Conservation (phyloP, 139 green algal genomes). For the Chlorella sp. region DNA sequence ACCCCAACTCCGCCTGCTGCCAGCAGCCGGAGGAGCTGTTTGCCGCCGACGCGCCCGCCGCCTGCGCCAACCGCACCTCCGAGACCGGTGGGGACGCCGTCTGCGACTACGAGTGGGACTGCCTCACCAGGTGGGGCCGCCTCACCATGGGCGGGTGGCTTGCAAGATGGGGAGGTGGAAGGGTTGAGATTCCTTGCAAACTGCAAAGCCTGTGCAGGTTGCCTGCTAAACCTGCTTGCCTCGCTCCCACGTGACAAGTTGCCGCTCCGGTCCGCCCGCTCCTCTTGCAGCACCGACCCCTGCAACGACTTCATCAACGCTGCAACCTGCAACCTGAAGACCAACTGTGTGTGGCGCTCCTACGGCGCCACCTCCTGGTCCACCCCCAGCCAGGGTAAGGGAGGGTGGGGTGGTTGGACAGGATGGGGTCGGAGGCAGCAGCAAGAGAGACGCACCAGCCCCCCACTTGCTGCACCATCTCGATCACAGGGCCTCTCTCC, state of each 20-base stretch:
- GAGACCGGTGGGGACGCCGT: neutral
- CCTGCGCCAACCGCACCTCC: slow-evolving; percentile 6
- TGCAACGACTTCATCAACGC: slow-evolving; percentile 1
- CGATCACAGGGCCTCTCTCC: too few relatives aligned
- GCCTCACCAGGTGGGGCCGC: neutral
- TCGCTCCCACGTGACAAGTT: too few relatives aligned
- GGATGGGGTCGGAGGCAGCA: neutral
- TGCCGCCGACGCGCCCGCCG: neutral
- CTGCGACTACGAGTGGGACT: neutral
- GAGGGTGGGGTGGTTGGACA: neutral
- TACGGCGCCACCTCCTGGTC: neutral
- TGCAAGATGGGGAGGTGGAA: too few relatives aligned
- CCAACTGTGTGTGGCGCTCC: neutral
- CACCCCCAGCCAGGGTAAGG: neutral
- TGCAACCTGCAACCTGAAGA: slow-evolving; percentile 5
- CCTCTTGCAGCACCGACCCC: neutral
- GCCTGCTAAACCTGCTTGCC: too few relatives aligned
- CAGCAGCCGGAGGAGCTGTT: neutral
- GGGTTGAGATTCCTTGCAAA: too few relatives aligned
- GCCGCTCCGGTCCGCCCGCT: too few relatives aligned
- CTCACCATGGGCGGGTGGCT: too few relatives aligned
- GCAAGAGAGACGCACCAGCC: too few relatives aligned
- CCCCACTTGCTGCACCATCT: too few relatives aligned
- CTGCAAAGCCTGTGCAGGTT: too few relatives aligned
- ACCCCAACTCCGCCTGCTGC: neutral